Conservation (phyloP, 441 rosid genomes). For the Mallotus repandus region DNA sequence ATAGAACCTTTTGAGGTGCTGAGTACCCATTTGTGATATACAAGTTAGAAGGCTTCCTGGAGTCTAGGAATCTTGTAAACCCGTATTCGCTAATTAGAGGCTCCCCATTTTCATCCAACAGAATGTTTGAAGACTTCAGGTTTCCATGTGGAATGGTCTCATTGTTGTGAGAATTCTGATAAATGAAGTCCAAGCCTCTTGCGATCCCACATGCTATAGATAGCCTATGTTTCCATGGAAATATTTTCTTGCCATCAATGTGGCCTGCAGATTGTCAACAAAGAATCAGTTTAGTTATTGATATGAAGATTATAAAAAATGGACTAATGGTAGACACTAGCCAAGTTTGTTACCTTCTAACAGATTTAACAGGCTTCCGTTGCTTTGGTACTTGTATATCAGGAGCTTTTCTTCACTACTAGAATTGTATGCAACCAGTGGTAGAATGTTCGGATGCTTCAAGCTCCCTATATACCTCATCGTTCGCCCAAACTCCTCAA, state of each 20-base stretch:
- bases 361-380: slow-evolving; percentile 48
- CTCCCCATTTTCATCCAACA: slow-evolving; percentile 38
- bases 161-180: slow-evolving; percentile 30
- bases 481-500: slow-evolving; percentile 36
- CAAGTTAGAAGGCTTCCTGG: slow-evolving; percentile 15
- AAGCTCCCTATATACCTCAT: slow-evolving; percentile 49
- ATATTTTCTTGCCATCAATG: slow-evolving; percentile 43
- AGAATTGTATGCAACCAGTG: slow-evolving; percentile 47
- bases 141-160: slow-evolving; percentile 51
- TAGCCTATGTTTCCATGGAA: slow-evolving; percentile 58
- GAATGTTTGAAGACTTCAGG: slow-evolving; percentile 58
- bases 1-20: slow-evolving; percentile 43
- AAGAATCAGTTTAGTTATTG: not conserved
- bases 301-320: too few relatives aligned
- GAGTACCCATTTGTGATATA: slow-evolving; percentile 34
- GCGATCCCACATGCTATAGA: slow-evolving; percentile 49
- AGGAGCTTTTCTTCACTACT: slow-evolving; percentile 50
- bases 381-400: slow-evolving; percentile 52
- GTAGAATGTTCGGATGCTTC: slow-evolving; percentile 58
- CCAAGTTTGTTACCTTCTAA: slow-evolving; percentile 34
- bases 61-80: slow-evolving; percentile 32
- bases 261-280: slow-evolving; percentile 35
- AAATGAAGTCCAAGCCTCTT: slow-evolving; percentile 47
- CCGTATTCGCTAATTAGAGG: slow-evolving; percentile 56
- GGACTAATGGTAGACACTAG: too few relatives aligned